A percentile compares a stretch with the other conserved stretches of the same genome.
Evolutionary conservation across 2,329 filamentous ascomycete species (phyloP).

Genomic region (Talaromyces sp.): DNA sequence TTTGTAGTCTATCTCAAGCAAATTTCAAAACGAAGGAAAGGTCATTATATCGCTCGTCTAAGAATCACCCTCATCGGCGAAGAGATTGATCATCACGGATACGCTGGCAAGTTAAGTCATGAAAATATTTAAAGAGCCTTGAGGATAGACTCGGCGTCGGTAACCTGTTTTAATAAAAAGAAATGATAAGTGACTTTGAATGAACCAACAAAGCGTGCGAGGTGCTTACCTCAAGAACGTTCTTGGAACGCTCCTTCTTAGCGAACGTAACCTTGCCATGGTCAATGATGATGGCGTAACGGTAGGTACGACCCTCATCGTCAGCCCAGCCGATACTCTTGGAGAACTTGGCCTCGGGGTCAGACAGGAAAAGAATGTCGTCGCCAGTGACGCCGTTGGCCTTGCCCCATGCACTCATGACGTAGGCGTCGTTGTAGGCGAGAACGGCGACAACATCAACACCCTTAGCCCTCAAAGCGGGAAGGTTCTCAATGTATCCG

Average conservation of each 20-base stretch:
- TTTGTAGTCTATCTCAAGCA: conserved; percentile 1
- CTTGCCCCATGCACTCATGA: conserved; percentile 89
- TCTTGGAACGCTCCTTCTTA: conserved; percentile 61
- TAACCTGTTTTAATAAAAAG: conserved; percentile 29
- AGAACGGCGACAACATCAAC: conserved; percentile 79
- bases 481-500: conserved; percentile 70
- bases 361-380: conserved; percentile 73
- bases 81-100: not conserved
- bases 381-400: conserved; percentile 75
- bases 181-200: not conserved
- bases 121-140: conserved; percentile 33
- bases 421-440: conserved; percentile 78
- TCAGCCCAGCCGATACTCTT: conserved; percentile 73
- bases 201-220: not conserved
- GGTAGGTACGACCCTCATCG: conserved; percentile 67
- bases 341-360: conserved; percentile 70
- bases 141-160: conserved; percentile 38
- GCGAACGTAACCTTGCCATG: conserved; percentile 81
- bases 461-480: conserved; percentile 71
- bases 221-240: conserved; percentile 38
- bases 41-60: conserved; percentile 3
- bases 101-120: not conserved
- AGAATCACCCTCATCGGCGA: not conserved
- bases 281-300: conserved; percentile 78
- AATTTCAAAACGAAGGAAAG: conserved; percentile 1